Conservation (phyloP, 176 grass and related monocot genomes). For the Avena sativa region DNA sequence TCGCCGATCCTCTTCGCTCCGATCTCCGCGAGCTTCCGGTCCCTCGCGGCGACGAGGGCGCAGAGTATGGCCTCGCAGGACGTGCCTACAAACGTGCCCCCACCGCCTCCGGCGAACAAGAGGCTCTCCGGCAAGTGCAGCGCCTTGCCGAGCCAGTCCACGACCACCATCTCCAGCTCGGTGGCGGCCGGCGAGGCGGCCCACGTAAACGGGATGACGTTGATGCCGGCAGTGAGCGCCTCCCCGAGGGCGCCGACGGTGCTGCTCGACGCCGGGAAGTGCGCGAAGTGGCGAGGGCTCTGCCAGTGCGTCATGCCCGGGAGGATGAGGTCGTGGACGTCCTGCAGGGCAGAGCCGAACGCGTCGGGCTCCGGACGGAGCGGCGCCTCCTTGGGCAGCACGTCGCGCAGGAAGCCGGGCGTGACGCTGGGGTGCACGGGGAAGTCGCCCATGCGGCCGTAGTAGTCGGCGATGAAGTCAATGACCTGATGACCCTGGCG, state of each 20-base stretch:
- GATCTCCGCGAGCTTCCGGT: conserved; percentile 48
- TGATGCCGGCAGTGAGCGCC: conserved; percentile 54
- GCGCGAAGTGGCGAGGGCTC: conserved; percentile 64
- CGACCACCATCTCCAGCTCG: conserved; percentile 61
- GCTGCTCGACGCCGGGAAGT: conserved; percentile 60
- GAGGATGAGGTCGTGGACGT: conserved; percentile 48
- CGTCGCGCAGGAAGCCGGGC: conserved; percentile 45
- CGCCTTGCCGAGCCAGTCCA: conserved; percentile 66
- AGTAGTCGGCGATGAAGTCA: conserved; percentile 78
- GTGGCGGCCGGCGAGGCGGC: conserved; percentile 61
- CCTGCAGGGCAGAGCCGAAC: conserved; percentile 36
- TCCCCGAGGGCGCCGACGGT: conserved; percentile 50
- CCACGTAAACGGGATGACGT: conserved; percentile 62
- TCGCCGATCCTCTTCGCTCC: conserved; percentile 30
- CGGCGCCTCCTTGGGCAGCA: conserved; percentile 41
- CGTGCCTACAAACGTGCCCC: conserved; percentile 60
- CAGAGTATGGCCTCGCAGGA: conserved; percentile 69
- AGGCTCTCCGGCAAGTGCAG: conserved; percentile 41
- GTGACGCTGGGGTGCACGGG: conserved; percentile 52
- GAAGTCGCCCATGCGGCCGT: conserved; percentile 41
- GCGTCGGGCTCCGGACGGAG: conserved; percentile 36
- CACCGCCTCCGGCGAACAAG: conserved; percentile 56
- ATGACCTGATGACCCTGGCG: conserved; percentile 38
- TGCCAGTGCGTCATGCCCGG: conserved; percentile 71
- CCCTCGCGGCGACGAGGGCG: conserved; percentile 55